Evolutionary conservation across 2,329 filamentous ascomycete species (phyloP), one percentile per base, ranked within the genome.

Genomic region (Penicillium frequentans): DNA sequence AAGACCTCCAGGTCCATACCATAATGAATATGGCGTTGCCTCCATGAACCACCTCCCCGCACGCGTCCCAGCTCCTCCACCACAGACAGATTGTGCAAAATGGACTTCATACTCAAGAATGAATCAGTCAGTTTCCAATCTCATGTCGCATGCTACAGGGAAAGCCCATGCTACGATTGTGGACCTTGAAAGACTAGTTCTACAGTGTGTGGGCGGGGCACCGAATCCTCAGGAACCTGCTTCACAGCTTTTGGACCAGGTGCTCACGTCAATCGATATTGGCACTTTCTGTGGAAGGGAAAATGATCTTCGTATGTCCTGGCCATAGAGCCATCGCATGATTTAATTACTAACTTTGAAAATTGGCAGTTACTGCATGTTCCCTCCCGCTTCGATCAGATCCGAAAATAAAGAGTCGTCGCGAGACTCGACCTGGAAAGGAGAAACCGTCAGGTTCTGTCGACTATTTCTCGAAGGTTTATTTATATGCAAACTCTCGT

Each of bases 401-500:
- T 23, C 19, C 39, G 39, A 42, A 23, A 14, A 54, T 56, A 3
- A 24, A 46, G 19, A 44, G 10, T 26, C 55, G 46, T 26, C 56
- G 45, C 27, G 26, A 55, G 56, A 27, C 44, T 19, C 53, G 24
- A 35, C 33, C 29, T 26, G 44, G 19, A n/a, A 51, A 56, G 23
- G 23, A 63, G 24, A 63, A 57, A 11, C 23, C 49, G 14, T 45
- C 49, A 16, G 46, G 37, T 11, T 59, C 58, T 8, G 52, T 80
- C 9, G 84, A 82, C 59, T 86, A 87, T 68, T 91, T 92, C 64
- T 82, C 86, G 14, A 96, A 95, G 71, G 89, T 91, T 14, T 88
- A 91, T 67, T 75, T 87, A 1, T 96, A 96, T 70, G 82, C 85
- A 46, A 96, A 96, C 70, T 90, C 91, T 2, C 85, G 84, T 55